These are phyloP conservation scores for Geotrichum ghanense DNA, from an alignment of 805 yeast species.

Conservation along the genomic window DNA sequence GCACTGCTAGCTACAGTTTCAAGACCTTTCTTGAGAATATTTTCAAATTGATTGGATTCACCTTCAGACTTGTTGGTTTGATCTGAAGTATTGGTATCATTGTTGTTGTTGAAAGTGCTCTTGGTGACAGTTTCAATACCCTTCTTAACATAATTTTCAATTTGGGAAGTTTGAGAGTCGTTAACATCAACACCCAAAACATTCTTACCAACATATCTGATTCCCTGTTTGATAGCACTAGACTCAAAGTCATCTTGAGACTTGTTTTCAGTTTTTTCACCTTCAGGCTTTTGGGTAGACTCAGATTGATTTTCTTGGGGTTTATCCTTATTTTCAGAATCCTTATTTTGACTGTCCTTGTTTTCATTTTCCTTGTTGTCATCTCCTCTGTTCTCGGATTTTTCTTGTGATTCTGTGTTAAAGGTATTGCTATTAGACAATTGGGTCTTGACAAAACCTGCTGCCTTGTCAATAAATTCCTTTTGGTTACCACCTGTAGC, in stretches of 20 bases:
- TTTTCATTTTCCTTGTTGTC: no score
- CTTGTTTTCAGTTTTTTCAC: constrained; percentile 8
- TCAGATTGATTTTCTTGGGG: constrained; percentile 7
- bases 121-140: no score
- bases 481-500: constrained; percentile 1
- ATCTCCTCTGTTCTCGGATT: no score
- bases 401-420: no score
- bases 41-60: no score
- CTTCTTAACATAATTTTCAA: background rate
- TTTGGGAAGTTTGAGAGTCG: background rate
- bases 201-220: constrained; percentile 13
- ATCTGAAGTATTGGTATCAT: no score
- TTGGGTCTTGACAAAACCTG: background rate
- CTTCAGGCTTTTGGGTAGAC: constrained; percentile 6
- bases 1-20: no score
- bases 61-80: no score
- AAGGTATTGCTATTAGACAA: no score
- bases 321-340: background rate
- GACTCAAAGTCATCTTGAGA: constrained; percentile 15
- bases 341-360: background rate
- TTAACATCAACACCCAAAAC: constrained; percentile 19
- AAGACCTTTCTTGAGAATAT: no score
- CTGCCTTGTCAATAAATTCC: background rate
- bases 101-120: no score
- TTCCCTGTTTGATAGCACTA: constrained; percentile 24